A percentile compares a stretch with the other conserved stretches of the same genome.
Conservation (phyloP, 495 filamentous ascomycete genomes). For the Neurospora intermedia region DNA sequence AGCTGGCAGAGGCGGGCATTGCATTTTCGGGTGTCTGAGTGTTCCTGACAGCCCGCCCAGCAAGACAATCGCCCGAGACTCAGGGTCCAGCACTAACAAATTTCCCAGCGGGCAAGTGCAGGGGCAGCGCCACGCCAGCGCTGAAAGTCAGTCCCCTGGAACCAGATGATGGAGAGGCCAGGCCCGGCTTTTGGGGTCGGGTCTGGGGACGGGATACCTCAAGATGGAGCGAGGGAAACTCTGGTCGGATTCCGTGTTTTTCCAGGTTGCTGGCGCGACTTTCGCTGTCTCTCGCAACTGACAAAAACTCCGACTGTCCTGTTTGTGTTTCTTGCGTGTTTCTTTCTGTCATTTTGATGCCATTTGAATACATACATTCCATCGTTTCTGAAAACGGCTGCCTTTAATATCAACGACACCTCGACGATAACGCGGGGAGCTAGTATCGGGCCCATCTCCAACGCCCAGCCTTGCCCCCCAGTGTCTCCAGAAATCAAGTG, state of each 20-base stretch:
- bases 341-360: background rate
- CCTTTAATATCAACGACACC: background rate
- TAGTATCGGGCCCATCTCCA: background rate
- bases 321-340: background rate
- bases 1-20: background rate
- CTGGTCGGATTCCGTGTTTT: background rate
- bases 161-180: background rate
- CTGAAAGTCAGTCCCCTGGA: background rate
- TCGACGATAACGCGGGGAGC: background rate
- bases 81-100: background rate
- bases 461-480: too few relatives aligned
- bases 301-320: background rate
- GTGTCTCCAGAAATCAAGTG: too few relatives aligned
- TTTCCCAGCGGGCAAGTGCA: background rate
- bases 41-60: too few relatives aligned
- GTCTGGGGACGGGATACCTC: background rate
- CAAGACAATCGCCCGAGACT: too few relatives aligned
- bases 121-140: background rate
- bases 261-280: background rate
- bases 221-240: too few relatives aligned
- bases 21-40: background rate
- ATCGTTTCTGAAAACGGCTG: background rate
- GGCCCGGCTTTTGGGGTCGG: background rate
- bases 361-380: background rate
- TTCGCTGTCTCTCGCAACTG: background rate